phyloP scores from a whole-genome alignment of 1,284 basidiomycete species.

The Cerrena zonata region DNA sequence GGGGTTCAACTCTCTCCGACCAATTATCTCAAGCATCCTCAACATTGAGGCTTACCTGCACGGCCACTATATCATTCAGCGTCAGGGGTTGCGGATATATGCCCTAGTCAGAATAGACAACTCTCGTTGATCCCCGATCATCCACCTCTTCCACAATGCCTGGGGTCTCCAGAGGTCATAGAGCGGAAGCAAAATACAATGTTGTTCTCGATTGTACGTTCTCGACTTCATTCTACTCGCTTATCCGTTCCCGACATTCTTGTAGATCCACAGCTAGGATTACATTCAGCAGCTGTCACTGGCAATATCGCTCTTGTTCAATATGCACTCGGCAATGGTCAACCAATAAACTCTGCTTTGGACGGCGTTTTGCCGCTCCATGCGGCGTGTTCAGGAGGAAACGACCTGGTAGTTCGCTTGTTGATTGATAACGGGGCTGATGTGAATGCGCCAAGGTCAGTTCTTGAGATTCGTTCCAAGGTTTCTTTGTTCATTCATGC shows the following conservation, averaged over 20 bases:
- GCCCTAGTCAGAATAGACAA: no score
- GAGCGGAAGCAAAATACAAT: slow-evolving; percentile 67
- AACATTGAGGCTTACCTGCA: neutral
- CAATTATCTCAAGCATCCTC: no score
- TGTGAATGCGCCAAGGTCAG: slow-evolving; percentile 80
- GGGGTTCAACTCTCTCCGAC: neutral
- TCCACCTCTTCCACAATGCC: slow-evolving; percentile 23
- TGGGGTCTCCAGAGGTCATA: slow-evolving; percentile 28
- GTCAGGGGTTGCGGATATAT: neutral
- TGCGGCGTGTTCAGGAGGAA: slow-evolving; percentile 83
- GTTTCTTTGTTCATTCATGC: neutral
- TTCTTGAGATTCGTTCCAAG: slow-evolving; percentile 6
- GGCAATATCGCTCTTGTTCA: slow-evolving; percentile 84
- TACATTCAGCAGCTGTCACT: slow-evolving; percentile 83
- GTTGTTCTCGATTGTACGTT: slow-evolving; percentile 72
- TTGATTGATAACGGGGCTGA: slow-evolving; percentile 88
- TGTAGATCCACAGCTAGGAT: slow-evolving; percentile 76
- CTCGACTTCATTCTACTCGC: neutral
- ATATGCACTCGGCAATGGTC: slow-evolving; percentile 85
- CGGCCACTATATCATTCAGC: neutral
- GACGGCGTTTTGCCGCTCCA: slow-evolving; percentile 90
- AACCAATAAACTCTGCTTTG: slow-evolving; percentile 87
- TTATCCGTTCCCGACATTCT: slow-evolving; percentile 9
- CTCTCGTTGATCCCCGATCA: slow-evolving; percentile 1
- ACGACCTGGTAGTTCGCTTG: slow-evolving; percentile 76